Percentiles rank a stretch among this genome's conserved stretches.
Evolutionary conservation across 2,329 filamentous ascomycete genomes (phyloP).

Genomic region (Pleomassaria siparia): DNA sequence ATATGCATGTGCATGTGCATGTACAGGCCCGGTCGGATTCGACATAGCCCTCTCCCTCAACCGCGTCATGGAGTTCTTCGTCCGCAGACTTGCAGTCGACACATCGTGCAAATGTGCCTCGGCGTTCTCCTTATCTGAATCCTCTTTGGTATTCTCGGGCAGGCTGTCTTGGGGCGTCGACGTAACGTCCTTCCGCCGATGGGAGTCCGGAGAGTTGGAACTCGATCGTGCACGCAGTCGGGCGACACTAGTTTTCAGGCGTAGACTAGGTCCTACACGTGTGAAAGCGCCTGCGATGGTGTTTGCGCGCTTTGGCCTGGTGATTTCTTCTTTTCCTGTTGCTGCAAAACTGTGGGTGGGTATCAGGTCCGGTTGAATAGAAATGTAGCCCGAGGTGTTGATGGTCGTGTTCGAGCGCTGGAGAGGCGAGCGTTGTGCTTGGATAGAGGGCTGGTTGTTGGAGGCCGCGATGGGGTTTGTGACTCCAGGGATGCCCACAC

Average conservation of each 20-base stretch:
- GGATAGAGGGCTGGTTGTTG: too few relatives aligned
- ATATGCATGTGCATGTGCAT: too few relatives aligned
- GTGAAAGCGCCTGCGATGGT: conserved; percentile 26
- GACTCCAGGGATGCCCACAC: conserved; percentile 28
- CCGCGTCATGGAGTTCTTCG: conserved; percentile 21
- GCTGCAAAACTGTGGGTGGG: conserved; percentile 30
- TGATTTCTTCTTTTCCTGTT: conserved; percentile 16
- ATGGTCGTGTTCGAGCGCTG: too few relatives aligned
- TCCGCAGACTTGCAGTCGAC: conserved; percentile 10
- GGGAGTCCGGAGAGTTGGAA: conserved; percentile 17
- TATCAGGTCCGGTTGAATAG: conserved; percentile 25
- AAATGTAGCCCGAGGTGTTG: too few relatives aligned
- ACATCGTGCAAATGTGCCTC: not conserved
- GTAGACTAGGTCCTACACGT: conserved; percentile 29
- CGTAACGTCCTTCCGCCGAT: conserved; percentile 6
- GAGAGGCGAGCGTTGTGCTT: conserved; percentile 25
- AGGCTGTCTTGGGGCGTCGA: not conserved
- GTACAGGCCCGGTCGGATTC: conserved; percentile 15
- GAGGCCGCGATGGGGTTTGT: conserved; percentile 16
- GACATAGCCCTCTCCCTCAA: conserved; percentile 19
- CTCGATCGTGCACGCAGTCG: conserved; percentile 20
- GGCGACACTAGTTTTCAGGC: conserved; percentile 29
- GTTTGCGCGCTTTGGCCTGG: conserved; percentile 30
- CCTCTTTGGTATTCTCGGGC: too few relatives aligned
- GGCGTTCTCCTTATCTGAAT: not conserved